Evolutionary conservation across 257 asterid genomes (phyloP).

Genomic region (Paulownia fortunei): DNA sequence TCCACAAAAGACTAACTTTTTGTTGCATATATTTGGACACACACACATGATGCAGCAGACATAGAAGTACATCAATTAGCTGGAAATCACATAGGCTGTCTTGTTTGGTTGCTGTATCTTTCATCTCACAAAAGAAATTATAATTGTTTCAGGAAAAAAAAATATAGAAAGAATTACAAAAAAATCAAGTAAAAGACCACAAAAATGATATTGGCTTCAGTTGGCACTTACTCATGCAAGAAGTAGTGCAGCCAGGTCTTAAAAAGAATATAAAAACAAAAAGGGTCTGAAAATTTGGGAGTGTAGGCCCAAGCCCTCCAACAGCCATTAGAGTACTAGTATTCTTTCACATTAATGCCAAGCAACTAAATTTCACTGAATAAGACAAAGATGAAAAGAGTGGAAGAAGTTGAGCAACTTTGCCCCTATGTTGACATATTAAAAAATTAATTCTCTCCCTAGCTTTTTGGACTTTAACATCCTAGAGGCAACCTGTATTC

Average conservation of each 20-base stretch:
- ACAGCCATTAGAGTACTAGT: constrained; percentile 19
- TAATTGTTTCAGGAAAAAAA: background rate
- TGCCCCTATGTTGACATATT: constrained; percentile 9
- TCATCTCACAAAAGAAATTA: background rate
- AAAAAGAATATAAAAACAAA: constrained; percentile 2
- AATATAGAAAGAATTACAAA: background rate
- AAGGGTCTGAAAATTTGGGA: constrained; percentile 11
- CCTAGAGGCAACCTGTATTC: background rate
- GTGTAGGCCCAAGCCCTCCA: constrained; percentile 31
- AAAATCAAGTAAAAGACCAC: background rate
- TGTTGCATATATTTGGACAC: constrained; percentile 23
- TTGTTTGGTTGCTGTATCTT: constrained; percentile 11
- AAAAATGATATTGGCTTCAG: constrained; percentile 8
- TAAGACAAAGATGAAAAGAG: constrained; percentile 8
- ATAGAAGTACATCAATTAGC: constrained; percentile 21
- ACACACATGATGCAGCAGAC: background rate
- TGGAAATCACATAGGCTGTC: constrained; percentile 26
- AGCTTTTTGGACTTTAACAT: background rate
- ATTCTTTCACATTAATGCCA: constrained; percentile 21
- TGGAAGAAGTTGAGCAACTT: background rate
- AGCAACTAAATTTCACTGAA: constrained; percentile 24
- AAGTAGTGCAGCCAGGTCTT: background rate
- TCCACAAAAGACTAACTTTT: constrained; percentile 11
- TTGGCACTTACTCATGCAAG: constrained; percentile 22
- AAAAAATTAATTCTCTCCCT: background rate